Evolutionary conservation across 257 asterid species (phyloP), one percentile per base, ranked within the genome.

Genomic region (Misopates orontium): DNA sequence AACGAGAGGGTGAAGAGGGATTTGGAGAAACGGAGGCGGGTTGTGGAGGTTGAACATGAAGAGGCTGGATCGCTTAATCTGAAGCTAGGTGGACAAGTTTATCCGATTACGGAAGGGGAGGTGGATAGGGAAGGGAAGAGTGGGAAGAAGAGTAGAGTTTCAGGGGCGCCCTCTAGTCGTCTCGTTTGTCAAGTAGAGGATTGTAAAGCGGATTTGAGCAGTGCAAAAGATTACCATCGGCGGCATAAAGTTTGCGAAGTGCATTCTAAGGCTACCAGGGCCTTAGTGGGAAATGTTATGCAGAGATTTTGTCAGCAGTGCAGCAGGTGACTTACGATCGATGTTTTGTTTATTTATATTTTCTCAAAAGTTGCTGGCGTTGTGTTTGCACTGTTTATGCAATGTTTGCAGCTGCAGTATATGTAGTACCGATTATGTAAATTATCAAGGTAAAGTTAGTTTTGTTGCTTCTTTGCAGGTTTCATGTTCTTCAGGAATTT

Each of bases 261-360:
- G 71, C 98, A 92, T 80, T 89, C 97, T 55, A 92, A 92, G 80
- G 90, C 96, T 59, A 73, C 81, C 11, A 60, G 72, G 61, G 95
- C 97, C 58, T 71, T 89, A 72, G 96, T 92, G 36, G 95, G 93
- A 69, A 79, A 77, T 62, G 82, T 85, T 23, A 60, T 84, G 93
- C 98, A 92, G 78, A 81, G 98, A 40, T 92, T 92, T 71, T 92
- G 98, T 79, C 98, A 92, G 71, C 98, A 89, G 71, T 89, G 98
- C 77, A 92, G 97, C 95, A 92, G 98, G 98, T 92, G 71, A 39
- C 67, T 36, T 36, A 9, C 8, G 42, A 36, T 36, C 42, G 14
- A 8, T 56, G 17, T 61, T 58, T 57, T 23, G 10, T 61, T 10
- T 62, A 1, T 19, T 44, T 48, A 56, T 32, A 23, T 25, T 23